Evolutionary conservation across 208 protist genomes (phyloP).

Genomic region (Leishmania tropica): DNA sequence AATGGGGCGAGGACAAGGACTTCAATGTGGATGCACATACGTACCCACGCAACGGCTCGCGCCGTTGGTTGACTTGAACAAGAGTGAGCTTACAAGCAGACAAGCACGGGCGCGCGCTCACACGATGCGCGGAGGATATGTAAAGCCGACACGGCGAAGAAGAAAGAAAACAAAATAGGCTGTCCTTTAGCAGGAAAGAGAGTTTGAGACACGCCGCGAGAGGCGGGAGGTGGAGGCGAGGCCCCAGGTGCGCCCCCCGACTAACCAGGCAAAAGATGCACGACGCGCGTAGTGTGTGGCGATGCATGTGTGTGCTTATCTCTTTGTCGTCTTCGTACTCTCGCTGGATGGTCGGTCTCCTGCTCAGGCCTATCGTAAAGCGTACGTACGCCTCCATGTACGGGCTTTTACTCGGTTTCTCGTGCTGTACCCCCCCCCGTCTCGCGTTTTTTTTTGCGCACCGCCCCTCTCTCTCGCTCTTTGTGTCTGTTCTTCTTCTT

Average conservation of each 20-base stretch:
- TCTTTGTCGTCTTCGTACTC: not conserved
- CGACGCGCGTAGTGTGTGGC: too few relatives aligned
- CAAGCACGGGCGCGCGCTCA: not conserved
- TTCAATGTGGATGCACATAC: not conserved
- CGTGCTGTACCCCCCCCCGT: too few relatives aligned
- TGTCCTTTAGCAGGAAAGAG: not conserved
- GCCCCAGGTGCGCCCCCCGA: not conserved
- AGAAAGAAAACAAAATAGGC: not conserved
- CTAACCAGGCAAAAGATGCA: too few relatives aligned
- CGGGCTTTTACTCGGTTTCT: not conserved
- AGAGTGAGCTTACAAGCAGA: not conserved
- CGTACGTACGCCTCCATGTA: not conserved
- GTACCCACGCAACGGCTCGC: not conserved
- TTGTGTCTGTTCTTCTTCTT: not conserved
- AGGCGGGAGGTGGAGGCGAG: not conserved
- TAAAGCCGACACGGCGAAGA: not conserved
- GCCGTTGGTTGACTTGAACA: not conserved
- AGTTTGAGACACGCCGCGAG: not conserved
- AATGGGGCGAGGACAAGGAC: not conserved
- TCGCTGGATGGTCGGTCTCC: not conserved
- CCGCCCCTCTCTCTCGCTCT: not conserved
- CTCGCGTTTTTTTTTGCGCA: too few relatives aligned
- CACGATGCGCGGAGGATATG: not conserved
- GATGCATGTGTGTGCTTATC: not conserved
- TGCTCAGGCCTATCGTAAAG: not conserved